These are phyloP conservation scores for Alternaria panax DNA, from an alignment of 2,329 filamentous ascomycete species.

Conservation along the genomic window DNA sequence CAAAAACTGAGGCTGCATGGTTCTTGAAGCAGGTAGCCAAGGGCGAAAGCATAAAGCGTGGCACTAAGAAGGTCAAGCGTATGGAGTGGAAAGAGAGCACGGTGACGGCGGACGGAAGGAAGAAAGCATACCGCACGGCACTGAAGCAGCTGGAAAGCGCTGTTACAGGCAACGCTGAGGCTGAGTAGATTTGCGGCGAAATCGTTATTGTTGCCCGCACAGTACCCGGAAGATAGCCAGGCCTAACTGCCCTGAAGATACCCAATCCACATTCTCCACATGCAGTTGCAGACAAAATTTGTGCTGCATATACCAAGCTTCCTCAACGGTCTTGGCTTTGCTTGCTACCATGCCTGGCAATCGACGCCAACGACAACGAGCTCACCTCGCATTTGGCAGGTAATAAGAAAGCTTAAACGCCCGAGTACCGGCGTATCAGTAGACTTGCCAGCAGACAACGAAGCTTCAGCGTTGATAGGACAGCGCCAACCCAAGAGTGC, in stretches of 20 bases:
- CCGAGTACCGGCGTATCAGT: neutral
- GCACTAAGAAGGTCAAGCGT: constrained; percentile 54
- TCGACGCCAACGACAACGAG: neutral
- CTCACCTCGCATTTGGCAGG: neutral
- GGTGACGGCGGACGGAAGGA: constrained; percentile 51
- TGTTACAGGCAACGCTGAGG: constrained; percentile 52
- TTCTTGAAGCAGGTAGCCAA: constrained; percentile 85
- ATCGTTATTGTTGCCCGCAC: neutral
- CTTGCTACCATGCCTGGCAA: neutral
- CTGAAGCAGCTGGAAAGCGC: constrained; percentile 69
- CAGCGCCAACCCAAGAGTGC: neutral
- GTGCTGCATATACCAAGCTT: constrained; percentile 22
- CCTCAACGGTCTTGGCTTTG: constrained; percentile 18
- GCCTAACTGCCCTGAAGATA: neutral
- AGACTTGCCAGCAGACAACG: neutral
- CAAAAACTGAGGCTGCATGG: constrained; percentile 84
- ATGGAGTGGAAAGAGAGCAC: constrained; percentile 52
- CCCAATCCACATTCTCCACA: constrained; percentile 4
- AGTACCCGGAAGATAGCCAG: neutral
- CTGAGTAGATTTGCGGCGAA: constrained; percentile 8
- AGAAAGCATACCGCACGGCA: constrained; percentile 59
- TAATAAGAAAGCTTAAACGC: neutral
- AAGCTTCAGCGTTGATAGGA: neutral
- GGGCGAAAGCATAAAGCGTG: constrained; percentile 59
- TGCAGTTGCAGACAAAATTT: neutral